phyloP scores from a whole-genome alignment of 139 green algal genomes.

The Chlorella sp. region DNA sequence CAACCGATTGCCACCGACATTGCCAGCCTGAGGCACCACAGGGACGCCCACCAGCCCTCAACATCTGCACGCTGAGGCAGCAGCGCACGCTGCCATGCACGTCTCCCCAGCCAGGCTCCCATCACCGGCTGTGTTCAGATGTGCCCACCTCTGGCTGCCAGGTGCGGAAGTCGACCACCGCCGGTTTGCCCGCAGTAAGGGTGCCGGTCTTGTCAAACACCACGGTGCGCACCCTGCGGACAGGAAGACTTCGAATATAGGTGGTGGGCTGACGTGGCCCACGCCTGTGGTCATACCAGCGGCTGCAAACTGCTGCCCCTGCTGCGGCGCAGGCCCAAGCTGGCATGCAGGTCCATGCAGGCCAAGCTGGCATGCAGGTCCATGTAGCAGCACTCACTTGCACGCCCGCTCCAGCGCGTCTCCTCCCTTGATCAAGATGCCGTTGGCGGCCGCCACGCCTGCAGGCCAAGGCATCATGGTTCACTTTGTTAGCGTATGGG shows the following conservation, averaged over 20 bases:
- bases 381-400: not conserved
- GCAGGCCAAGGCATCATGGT: not conserved
- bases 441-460: slow-evolving; percentile 75
- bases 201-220: slow-evolving; percentile 98
- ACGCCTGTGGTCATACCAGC: no score
- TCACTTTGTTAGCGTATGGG: no score
- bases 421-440: slow-evolving; percentile 97
- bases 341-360: no score
- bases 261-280: no score
- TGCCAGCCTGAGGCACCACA: no score
- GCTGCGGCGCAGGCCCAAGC: no score
- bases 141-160: slow-evolving; percentile 11
- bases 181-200: slow-evolving; percentile 80
- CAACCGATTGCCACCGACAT: no score
- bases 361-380: not conserved
- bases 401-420: slow-evolving; percentile 75
- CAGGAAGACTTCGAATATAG: not conserved
- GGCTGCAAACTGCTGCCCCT: no score
- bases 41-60: no score
- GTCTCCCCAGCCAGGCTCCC: no score
- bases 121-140: not conserved
- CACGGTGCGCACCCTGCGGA: slow-evolving; percentile 62
- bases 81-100: not conserved
- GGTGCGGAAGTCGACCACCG: slow-evolving; percentile 58
- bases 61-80: no score